Evolutionary conservation across 805 yeast species (phyloP), one percentile per base, ranked within the genome.

Genomic region (Lipomyces chichibuensis): DNA sequence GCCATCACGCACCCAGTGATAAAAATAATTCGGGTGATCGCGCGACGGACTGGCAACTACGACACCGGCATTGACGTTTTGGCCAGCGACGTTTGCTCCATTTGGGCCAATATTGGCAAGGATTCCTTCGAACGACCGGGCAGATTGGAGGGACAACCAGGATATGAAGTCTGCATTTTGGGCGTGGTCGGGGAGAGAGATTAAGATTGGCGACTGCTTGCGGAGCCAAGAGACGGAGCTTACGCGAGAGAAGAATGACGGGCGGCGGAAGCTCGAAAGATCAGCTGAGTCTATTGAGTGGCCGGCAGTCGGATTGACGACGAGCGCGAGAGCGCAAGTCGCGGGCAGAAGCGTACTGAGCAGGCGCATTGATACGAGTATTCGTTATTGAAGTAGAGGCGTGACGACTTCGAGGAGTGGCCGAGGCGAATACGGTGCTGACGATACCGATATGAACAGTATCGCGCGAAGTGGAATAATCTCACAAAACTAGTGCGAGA

Each of bases 1-100:
- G 39, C 92, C 87, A 76, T 94, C 98, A 75, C 98, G 83, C 3
- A 86, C 83, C 98, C 98, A 94, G 75, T 90, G 96, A 74, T 84
- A 94, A 74, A 86, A 92, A 77, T 94, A 94, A 77, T 94, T 84
- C 0, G 98, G 98, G 29, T 81, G 70, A 0, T 62, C 5, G 62
- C 77, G 84, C 0, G 97, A 91, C 7, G 97, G 96, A 7, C 95
- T 87, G 0, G 98, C 98, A 71, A 93, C 83, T 4, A 92, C 89
- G 1, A 86, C 90, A 37, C 98, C 98, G 0, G 85, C 80, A 1
- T 88, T 87, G 35, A 79, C 79, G 8, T 77, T 77, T 59, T 76
- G 65, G 51, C 73, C 74, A 29, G 64, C 70, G 35, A 73, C 74
- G 49, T 64, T 63, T 6, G 65, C 67, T 3, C 82, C 80, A 46